Evolutionary conservation across 768 basidiomycete species (phyloP).

Genomic region (Tylopilus rubrobrunneus): DNA sequence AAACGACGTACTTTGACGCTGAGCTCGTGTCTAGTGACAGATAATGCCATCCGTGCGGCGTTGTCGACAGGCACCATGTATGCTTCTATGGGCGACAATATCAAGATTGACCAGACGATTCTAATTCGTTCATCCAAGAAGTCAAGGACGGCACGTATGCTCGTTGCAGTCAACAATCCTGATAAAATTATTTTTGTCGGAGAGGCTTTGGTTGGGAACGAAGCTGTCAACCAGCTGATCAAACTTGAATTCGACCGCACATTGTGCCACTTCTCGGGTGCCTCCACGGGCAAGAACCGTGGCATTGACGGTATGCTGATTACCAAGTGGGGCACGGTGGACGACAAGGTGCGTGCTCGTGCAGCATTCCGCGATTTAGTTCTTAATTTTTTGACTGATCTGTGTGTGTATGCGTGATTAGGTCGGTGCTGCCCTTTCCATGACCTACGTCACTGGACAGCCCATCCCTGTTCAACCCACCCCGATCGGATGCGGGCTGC

Average conservation of each 20-base stretch:
- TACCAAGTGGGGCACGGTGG: constrained; percentile 99
- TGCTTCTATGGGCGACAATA: no score
- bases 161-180: constrained; percentile 89
- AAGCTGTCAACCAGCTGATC: constrained; percentile 94
- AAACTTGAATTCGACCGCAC: constrained; percentile 98
- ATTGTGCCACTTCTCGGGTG: constrained; percentile 84
- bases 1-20: not conserved
- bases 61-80: no score
- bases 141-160: no score
- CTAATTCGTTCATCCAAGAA: no score
- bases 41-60: constrained; percentile 76
- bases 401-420: constrained; percentile 35
- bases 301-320: constrained; percentile 98
- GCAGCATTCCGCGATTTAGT: not conserved
- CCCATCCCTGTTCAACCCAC: no score
- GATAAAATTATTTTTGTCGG: constrained; percentile 99
- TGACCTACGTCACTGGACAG: constrained; percentile 99
- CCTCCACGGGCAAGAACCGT: constrained; percentile 62
- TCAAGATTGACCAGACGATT: no score
- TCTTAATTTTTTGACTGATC: no score
- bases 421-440: constrained; percentile 97
- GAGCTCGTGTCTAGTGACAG: constrained; percentile 57
- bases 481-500: no score
- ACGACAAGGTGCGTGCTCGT: constrained; percentile 77
- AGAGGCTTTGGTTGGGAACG: constrained; percentile 96